Evolutionary conservation across 192 early-diverging fungal species (phyloP), one percentile per base, ranked within the genome.

Genomic region (Cladochytrium replicatum): DNA sequence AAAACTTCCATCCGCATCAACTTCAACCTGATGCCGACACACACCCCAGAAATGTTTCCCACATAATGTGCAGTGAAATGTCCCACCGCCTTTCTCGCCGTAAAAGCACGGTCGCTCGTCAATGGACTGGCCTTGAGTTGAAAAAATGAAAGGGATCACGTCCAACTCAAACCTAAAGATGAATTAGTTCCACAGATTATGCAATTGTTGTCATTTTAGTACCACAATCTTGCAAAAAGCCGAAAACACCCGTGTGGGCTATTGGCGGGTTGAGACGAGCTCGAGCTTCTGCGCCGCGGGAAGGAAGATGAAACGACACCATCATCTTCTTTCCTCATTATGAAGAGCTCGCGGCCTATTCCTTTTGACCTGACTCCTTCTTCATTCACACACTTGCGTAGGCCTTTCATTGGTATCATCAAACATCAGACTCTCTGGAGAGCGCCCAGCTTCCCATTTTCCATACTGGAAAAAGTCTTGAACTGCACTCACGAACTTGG

Each of bases 1-100:
- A 89, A 90, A 3, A 90, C 79, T 32, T 85, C 69, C 66, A 56
- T 87, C 77, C 50, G 86, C 75, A 46, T 89, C 87, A 32, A 89
- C 86, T 55, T 82, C 71, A 68, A 71, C 51, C 78, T 32, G 50
- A 58, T 63, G 48, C 82, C 73, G 58, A 85, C 76, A 6, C 59
- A 59, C 15, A 89, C 75, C 37, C 85, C 70, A 27, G 87, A 84
- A 22, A 89, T 69, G 60, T 75, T 84, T 30, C 84, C 85, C 7
- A 80, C 75, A 41, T 75, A 67, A 56, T 79, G 75, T 23, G 83
- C 85, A 25, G 67, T 79, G n/a, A 89, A 70, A 71, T 74, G 80
- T 37, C 78, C 67, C 6, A 82, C 69, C 15, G 81, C 65, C 58
- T 89, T 89, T 50, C 87, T 69, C 27, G 78, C 81, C 11, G 81